Base-by-base conservation (phyloP, 2,329 filamentous ascomycete species). In the Proliferodiscus dingleyae region DNA sequence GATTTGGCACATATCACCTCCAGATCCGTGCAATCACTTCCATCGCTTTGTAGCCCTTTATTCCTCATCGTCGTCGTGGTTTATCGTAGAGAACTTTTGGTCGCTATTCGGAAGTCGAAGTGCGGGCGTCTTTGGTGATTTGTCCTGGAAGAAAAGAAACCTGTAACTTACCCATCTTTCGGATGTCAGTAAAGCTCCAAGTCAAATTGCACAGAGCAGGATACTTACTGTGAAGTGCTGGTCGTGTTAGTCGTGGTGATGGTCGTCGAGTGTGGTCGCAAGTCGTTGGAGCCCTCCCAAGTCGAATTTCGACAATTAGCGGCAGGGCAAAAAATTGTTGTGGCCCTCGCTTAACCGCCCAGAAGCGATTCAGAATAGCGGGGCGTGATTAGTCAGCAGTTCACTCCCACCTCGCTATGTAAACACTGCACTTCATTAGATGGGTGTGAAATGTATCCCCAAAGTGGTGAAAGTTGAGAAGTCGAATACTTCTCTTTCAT, bases 131-230 rank as follows among this genome's bases (percentile, higher is more conserved):
- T 15, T 16, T 38, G 33, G 37, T 38, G 28, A 19, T 33, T n/a
- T 33, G 37, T 30, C 24, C 16, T 21, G 28, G 28, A 28, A 48
- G 37, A 36, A 44, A 55, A 60, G 56, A 59, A 56, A 60, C 52
- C 44, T 59, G 39, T 37, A 64, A 74, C 78, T 79, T 75, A 82
- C 78, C 78, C 78, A 82, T 82, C 78, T 81, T 63, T 54, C 60
- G 50, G 51, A 48, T 46, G 53, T 60, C 49, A 64, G 66, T 67
- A 58, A 46, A 47, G 49, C 48, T 52, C 46, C 48, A 50, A 41
- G 60, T 37, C 45, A 42, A 43, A 26, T 48, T n/a, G n/a, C n/a
- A 53, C 57, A 18, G 44, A 41, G 15, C 26, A 45, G 23, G 19
- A 41, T 46, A 59, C 69, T 70, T 66, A 78, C 75, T 72, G 71